These are phyloP conservation scores for Begonia fuchsioides DNA, from an alignment of 306 rosid genomes.

Conservation along the genomic window DNA sequence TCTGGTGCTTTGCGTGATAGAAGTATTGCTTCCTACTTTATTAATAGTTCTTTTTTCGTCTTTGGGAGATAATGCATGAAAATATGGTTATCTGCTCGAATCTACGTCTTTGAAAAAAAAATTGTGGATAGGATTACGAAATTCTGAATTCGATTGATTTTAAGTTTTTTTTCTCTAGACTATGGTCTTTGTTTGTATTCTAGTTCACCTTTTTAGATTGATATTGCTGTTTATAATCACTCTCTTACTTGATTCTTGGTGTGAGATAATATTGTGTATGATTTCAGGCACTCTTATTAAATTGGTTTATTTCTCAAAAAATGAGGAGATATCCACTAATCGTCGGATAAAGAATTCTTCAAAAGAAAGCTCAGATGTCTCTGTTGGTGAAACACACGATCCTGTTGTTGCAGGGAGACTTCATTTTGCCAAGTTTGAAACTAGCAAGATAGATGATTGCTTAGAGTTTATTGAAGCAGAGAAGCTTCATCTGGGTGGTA, in stretches of 20 bases:
- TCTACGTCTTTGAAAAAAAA: too few species aligned
- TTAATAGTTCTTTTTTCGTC: too few species aligned
- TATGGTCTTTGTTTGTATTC: too few species aligned
- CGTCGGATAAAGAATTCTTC: constrained; percentile 23
- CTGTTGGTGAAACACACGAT: constrained; percentile 15
- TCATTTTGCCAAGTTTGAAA: constrained; percentile 67
- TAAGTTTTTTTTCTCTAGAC: too few species aligned
- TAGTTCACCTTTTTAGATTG: too few species aligned
- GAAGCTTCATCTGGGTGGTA: constrained; percentile 56
- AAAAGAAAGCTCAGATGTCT: constrained; percentile 19
- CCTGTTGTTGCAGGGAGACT: constrained; percentile 59
- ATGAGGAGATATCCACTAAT: constrained; percentile 18
- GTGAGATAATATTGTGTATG: constrained; percentile 7
- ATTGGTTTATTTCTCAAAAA: constrained; percentile 64
- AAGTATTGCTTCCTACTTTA: too few species aligned
- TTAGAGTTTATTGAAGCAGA: constrained; percentile 56
- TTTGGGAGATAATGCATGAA: too few species aligned
- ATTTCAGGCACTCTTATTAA: constrained; percentile 68
- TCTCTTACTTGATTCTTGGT: constrained; percentile 1
- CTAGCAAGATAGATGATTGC: constrained; percentile 71
- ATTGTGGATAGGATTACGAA: too few species aligned
- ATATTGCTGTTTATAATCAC: too few species aligned
- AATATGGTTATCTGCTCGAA: too few species aligned
- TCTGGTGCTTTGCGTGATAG: too few species aligned
- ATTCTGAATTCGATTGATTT: too few species aligned